Conservation (phyloP, 2,329 filamentous ascomycete genomes). For the Claviceps pazoutovae region DNA sequence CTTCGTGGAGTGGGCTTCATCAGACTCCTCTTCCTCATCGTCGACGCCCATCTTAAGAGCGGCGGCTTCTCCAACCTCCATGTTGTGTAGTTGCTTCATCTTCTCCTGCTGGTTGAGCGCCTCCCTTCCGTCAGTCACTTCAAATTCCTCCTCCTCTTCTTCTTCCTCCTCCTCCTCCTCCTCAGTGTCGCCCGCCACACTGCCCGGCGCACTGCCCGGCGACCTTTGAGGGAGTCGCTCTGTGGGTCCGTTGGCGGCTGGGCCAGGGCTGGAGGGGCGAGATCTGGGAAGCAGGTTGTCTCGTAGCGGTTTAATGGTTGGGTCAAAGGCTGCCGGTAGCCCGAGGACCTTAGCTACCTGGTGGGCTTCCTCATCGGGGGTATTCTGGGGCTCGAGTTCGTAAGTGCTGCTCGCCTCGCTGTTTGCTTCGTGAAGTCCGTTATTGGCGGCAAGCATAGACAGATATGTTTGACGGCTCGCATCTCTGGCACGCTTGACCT, state of each 20-base stretch:
- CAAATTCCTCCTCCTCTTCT: constrained; percentile 28
- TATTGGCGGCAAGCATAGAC: constrained; percentile 55
- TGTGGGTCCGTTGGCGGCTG: constrained; percentile 7
- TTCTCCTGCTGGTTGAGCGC: constrained; percentile 33
- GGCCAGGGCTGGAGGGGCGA: constrained; percentile 9
- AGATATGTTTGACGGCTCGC: constrained; percentile 63
- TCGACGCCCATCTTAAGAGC: constrained; percentile 30
- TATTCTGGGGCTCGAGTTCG: constrained; percentile 39
- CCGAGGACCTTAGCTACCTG: constrained; percentile 49
- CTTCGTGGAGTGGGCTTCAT: constrained; percentile 12
- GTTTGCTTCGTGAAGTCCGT: constrained; percentile 44
- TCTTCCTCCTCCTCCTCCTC: constrained; percentile 18
- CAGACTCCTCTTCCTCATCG: constrained; percentile 25
- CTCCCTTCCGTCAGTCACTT: constrained; percentile 30
- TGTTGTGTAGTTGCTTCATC: constrained; percentile 38
- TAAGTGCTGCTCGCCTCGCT: constrained; percentile 38
- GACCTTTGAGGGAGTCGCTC: constrained; percentile 13
- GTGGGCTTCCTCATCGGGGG: constrained; percentile 49
- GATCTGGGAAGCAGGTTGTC: constrained; percentile 12
- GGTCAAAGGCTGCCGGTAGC: constrained; percentile 47
- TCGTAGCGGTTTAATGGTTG: constrained; percentile 45
- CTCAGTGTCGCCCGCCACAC: constrained; percentile 26
- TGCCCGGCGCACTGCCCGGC: constrained; percentile 21
- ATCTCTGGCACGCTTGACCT: constrained; percentile 68
- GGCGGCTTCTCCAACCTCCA: constrained; percentile 45